phyloP scores from a whole-genome alignment of 352 stramenopile genomes.

The Poterioochromonas sp. region DNA sequence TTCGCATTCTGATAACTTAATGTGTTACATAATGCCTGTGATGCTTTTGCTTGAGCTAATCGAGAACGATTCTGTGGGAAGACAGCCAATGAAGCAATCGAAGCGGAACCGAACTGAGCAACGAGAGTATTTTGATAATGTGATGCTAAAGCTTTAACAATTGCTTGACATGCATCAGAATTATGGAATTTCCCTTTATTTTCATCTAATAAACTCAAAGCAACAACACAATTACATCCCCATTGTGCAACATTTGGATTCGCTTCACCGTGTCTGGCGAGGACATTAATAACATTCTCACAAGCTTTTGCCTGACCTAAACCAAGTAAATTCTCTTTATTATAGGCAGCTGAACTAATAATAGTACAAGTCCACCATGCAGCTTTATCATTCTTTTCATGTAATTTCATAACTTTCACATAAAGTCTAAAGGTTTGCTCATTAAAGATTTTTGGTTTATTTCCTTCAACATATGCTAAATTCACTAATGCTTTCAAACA shows the following conservation, averaged over 20 bases:
- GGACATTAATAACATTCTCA: background rate
- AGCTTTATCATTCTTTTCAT: background rate
- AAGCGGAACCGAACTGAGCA: background rate
- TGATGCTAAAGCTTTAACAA: background rate
- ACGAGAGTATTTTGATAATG: background rate
- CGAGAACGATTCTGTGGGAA: background rate
- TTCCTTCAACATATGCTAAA: background rate
- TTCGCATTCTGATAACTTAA: background rate
- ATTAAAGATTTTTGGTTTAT: background rate
- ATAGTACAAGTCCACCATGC: background rate
- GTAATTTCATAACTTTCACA: background rate
- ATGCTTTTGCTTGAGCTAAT: background rate
- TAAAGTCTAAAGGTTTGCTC: background rate
- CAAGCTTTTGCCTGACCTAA: background rate
- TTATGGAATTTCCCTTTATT: background rate
- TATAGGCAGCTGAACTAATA: background rate
- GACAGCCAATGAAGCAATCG: background rate
- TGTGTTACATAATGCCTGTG: background rate
- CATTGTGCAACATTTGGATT: background rate
- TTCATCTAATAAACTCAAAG: background rate
- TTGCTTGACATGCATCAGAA: background rate
- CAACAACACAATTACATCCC: constrained; percentile 2
- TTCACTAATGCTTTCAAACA: background rate
- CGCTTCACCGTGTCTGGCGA: background rate
- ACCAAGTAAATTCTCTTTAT: background rate